Evolutionary conservation across 2,329 filamentous ascomycete species (phyloP), one percentile per base, ranked within the genome.

Genomic region (Sporothrix schenckii): DNA sequence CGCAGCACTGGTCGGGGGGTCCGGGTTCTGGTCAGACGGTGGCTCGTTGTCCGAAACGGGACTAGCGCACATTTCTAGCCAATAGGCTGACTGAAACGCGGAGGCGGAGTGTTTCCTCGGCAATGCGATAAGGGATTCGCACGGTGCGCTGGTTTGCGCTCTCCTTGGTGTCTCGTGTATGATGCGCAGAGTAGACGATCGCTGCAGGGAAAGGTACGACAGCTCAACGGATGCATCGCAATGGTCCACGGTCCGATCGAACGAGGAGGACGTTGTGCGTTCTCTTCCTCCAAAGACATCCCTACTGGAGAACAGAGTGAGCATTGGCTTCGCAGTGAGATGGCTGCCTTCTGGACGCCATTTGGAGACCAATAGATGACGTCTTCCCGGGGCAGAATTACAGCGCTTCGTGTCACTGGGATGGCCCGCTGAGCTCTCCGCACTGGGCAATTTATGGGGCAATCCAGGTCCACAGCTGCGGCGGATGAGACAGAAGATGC

Each of bases 81-180:
- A 77, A 76, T 77, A 67, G 70, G 70, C 70, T 74, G 70, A 73
- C 74, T 73, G 71, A 72, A 71, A 73, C 66, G 66, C 70, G 67
- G 70, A 69, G 70, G 66, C 69, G 66, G 21, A 69, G 72, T 70
- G 74, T 76, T 76, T 71, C 76, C 76, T 76, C 70, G 75, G 74
- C 74, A 74, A 77, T 76, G 73, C 75, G 75, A 76, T 73, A 74
- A 74, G 71, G 7, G 24, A 63, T 53, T 72, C 70, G 74, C 72
- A 74, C 73, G 50, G 73, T 73, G 70, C 47, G 24, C 52, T 24
- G 53, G 41, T 50, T 27, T n/a, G n/a, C 58, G 58, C 58, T 61
- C 61, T n/a, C 61, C 61, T 66, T 52, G 52, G 47, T 53, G 63
- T 52, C 47, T 66, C 47, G 63, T 52, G 27, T 52, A 50, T 66